Conservation (phyloP, 208 protist genomes). For the Trypanosoma platydactyli region DNA sequence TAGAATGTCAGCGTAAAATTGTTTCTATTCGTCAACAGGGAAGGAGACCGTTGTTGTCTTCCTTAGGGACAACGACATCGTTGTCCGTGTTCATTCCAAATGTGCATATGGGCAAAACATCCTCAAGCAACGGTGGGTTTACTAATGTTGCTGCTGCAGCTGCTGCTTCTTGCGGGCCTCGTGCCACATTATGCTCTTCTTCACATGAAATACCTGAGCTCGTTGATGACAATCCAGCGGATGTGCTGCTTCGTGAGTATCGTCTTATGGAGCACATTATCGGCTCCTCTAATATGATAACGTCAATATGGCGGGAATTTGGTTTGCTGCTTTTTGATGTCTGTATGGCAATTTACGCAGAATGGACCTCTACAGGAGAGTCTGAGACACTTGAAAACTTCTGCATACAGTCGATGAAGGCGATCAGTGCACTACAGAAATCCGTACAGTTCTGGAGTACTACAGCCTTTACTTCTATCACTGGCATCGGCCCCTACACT, state of each 20-base stretch:
- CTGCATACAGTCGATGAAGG: slow-evolving; percentile 66
- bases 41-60: background rate
- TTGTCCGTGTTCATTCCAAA: background rate
- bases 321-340: slow-evolving; percentile 85
- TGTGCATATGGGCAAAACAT: background rate
- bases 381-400: slow-evolving; percentile 81
- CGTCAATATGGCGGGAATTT: slow-evolving; percentile 86
- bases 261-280: slow-evolving; percentile 81
- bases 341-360: slow-evolving; percentile 79
- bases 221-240: slow-evolving; percentile 41
- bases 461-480: slow-evolving; percentile 41
- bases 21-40: slow-evolving; percentile 4
- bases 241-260: slow-evolving; percentile 74
- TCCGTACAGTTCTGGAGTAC: slow-evolving; percentile 76
- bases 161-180: background rate
- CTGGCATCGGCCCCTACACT: slow-evolving; percentile 70
- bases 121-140: background rate
- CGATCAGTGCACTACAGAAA: slow-evolving; percentile 77
- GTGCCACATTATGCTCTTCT: background rate
- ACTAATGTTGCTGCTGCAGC: background rate
- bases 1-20: slow-evolving; percentile 55
- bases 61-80: background rate
- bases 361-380: slow-evolving; percentile 69
- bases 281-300: slow-evolving; percentile 38
- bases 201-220: background rate